A percentile compares a stretch with the other conserved stretches of the same genome.
Conservation (phyloP, 441 rosid species). For the Breynia disticha region DNA sequence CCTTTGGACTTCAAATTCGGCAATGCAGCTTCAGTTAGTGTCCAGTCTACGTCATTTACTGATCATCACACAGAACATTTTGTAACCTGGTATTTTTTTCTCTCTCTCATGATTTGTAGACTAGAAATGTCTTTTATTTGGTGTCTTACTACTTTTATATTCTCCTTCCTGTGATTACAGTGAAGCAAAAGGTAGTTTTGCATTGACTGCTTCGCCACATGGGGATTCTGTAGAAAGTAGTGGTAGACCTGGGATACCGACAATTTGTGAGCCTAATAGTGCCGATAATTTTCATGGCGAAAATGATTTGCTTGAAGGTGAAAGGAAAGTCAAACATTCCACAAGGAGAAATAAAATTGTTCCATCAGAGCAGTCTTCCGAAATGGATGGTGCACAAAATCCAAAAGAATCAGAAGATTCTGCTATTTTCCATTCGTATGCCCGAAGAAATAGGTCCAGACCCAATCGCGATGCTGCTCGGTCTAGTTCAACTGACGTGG, state of each 20-base stretch:
- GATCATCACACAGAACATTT: conserved; percentile 86
- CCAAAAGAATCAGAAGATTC: conserved; percentile 93
- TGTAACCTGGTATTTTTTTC: conserved; percentile 63
- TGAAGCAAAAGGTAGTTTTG: conserved; percentile 95
- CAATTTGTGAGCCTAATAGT: conserved; percentile 73
- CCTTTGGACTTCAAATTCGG: conserved; percentile 95
- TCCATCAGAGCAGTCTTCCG: conserved; percentile 62
- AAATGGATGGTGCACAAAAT: conserved; percentile 51
- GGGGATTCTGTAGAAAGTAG: conserved; percentile 98
- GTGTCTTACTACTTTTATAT: conserved; percentile 11
- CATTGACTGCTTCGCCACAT: conserved; percentile 83
- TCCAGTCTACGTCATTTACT: conserved; percentile 87
- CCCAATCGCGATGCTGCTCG: conserved; percentile 77
- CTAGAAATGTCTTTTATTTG: conserved; percentile 15
- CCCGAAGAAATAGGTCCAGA: conserved; percentile 92
- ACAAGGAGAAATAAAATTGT: conserved; percentile 42
- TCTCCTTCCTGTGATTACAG: conserved; percentile 32
- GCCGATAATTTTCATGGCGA: conserved; percentile 93
- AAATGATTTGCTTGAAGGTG: conserved; percentile 53
- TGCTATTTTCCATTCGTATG: conserved; percentile 93
- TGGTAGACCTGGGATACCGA: conserved; percentile 71
- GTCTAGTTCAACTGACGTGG: conserved; percentile 63
- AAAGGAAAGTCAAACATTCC: conserved; percentile 37
- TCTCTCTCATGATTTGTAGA: conserved; percentile 11
- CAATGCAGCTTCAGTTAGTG: conserved; percentile 63